Conservation (phyloP, 441 rosid genomes). For the Daphne laureola region DNA sequence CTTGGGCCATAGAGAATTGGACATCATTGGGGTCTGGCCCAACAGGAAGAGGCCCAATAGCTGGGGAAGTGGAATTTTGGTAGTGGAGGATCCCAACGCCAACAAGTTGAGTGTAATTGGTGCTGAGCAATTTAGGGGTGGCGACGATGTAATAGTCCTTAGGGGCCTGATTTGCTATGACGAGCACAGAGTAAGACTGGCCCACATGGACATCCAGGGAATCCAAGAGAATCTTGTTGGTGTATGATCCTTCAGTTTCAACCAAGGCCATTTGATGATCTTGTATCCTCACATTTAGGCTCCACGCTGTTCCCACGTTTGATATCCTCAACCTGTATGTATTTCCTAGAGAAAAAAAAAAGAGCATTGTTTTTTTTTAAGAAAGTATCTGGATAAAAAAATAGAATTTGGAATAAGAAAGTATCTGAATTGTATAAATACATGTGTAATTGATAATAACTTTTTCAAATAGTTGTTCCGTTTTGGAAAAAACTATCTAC, state of each 20-base stretch:
- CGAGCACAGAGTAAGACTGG: slow-evolving; percentile 63
- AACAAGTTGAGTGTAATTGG: slow-evolving; percentile 15
- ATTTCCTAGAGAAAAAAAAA: slow-evolving; percentile 28
- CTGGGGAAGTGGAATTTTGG: slow-evolving; percentile 19
- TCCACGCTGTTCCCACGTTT: slow-evolving; percentile 47
- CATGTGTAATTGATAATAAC: too few species aligned
- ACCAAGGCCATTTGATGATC: slow-evolving; percentile 55
- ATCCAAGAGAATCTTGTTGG: slow-evolving; percentile 28
- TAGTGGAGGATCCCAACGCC: slow-evolving; percentile 48
- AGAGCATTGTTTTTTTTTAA: too few species aligned
- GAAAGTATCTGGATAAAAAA: too few species aligned
- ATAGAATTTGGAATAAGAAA: too few species aligned
- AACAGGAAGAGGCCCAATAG: slow-evolving; percentile 26
- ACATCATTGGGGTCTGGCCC: slow-evolving; percentile 46
- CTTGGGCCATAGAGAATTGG: slow-evolving; percentile 39
- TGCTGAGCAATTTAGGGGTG: slow-evolving; percentile 30
- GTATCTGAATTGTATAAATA: too few species aligned
- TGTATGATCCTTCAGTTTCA: slow-evolving; percentile 66
- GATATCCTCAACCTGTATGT: slow-evolving; percentile 57
- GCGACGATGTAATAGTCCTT: slow-evolving; percentile 54
- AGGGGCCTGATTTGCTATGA: slow-evolving; percentile 35
- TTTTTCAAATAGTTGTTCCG: too few species aligned
- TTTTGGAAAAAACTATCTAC: too few species aligned
- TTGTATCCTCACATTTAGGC: slow-evolving; percentile 58
- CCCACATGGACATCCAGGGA: slow-evolving; percentile 56